Evolutionary conservation across 768 basidiomycete genomes (phyloP).

Genomic region (Mycena vitilis): DNA sequence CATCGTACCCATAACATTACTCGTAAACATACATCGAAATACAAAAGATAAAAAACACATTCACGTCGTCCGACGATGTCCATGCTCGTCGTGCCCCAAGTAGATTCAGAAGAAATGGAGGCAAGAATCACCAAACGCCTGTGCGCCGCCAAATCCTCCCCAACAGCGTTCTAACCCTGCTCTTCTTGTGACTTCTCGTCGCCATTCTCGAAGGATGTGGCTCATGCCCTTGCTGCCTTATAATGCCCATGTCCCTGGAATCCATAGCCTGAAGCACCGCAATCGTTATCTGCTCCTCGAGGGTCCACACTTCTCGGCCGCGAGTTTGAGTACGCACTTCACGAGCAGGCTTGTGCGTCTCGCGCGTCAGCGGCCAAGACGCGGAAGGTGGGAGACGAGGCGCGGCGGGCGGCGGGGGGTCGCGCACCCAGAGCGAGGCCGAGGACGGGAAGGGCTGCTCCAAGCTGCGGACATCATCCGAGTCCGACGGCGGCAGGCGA

Average conservation of each 20-base stretch:
- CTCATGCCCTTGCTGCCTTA: neutral
- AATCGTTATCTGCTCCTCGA: conserved; percentile 44
- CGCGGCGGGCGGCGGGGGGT: neutral
- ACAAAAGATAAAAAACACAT: too few species aligned
- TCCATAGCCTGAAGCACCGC: conserved; percentile 47
- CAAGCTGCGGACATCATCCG: conserved; percentile 32
- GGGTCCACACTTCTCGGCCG: conserved; percentile 14
- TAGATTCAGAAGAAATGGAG: neutral
- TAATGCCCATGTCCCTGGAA: conserved; percentile 33
- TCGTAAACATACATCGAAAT: too few species aligned
- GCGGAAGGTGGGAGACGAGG: neutral
- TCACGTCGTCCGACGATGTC: too few species aligned
- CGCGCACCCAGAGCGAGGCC: conserved; percentile 40
- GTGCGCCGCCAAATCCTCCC: conserved; percentile 14
- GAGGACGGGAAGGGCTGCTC: conserved; percentile 42
- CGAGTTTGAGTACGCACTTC: too few species aligned
- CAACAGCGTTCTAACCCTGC: conserved; percentile 1
- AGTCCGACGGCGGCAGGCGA: conserved; percentile 19
- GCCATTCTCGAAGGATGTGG: neutral
- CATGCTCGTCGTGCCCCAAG: too few species aligned
- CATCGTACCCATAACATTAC: too few species aligned
- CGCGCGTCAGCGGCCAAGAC: too few species aligned
- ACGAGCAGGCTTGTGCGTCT: too few species aligned
- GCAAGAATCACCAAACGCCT: neutral
- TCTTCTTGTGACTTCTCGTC: neutral